These are phyloP conservation scores for Pseudophaeomoniella oleicola DNA, from an alignment of 2,329 filamentous ascomycete species.

Conservation along the genomic window DNA sequence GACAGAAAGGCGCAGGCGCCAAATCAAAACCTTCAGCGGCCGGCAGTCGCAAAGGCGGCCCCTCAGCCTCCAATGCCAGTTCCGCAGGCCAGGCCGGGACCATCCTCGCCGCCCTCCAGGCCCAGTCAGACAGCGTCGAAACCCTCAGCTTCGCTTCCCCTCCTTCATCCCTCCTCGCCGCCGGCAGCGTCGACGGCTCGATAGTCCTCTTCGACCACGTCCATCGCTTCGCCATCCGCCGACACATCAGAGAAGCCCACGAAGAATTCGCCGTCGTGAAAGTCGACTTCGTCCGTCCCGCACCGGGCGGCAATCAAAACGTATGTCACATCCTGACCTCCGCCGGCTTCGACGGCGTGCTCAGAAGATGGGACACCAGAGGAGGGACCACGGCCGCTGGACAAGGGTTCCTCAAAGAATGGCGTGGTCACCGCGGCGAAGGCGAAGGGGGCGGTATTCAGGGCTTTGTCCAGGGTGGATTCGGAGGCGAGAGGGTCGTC, in stretches of 20 bases:
- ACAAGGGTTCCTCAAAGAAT: conserved; percentile 66
- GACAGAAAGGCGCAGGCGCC: conserved; percentile 25
- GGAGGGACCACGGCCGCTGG: conserved; percentile 52
- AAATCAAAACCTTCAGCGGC: conserved; percentile 31
- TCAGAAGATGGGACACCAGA: conserved; percentile 72
- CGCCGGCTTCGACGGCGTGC: conserved; percentile 82
- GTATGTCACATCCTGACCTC: conserved; percentile 62
- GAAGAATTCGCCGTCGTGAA: conserved; percentile 85
- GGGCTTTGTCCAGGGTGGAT: conserved; percentile 53
- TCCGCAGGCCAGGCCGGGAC: conserved; percentile 43
- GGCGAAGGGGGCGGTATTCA: conserved; percentile 79
- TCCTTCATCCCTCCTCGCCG: conserved; percentile 45
- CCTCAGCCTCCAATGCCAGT: conserved; percentile 21
- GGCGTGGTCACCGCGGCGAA: conserved; percentile 75
- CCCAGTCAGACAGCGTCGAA: conserved; percentile 68
- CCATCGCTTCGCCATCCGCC: conserved; percentile 72
- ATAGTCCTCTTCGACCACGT: conserved; percentile 80
- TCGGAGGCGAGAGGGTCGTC: conserved; percentile 58
- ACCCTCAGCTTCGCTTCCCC: conserved; percentile 51
- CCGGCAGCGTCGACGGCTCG: conserved; percentile 48
- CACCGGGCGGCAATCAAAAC: conserved; percentile 13
- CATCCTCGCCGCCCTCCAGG: conserved; percentile 71
- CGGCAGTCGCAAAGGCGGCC: conserved; percentile 24
- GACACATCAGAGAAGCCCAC: conserved; percentile 69
- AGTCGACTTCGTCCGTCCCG: conserved; percentile 54